A percentile compares a stretch with the other conserved stretches of the same genome.
phyloP scores from a whole-genome alignment of 257 asterid genomes.

The Fraxinus quadrangulata region DNA sequence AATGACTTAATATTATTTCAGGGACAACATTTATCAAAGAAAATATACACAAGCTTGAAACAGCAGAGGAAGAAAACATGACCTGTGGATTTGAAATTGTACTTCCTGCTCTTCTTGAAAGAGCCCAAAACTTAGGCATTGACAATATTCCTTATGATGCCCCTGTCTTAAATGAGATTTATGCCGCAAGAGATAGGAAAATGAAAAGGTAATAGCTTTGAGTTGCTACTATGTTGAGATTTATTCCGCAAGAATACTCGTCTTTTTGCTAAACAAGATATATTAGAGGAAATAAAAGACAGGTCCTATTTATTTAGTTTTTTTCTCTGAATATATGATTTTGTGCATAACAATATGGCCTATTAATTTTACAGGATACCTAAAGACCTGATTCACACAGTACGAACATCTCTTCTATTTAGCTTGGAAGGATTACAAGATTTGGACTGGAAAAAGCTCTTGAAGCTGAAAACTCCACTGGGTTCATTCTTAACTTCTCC shows the following conservation, averaged over 20 bases:
- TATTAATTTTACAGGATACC: slow-evolving; percentile 36
- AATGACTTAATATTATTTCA: not conserved
- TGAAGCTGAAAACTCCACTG: slow-evolving; percentile 38
- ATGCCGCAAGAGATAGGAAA: slow-evolving; percentile 26
- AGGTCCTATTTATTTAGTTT: not conserved
- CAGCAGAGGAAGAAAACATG: slow-evolving; percentile 5
- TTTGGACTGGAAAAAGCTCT: slow-evolving; percentile 45
- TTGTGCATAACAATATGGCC: not conserved
- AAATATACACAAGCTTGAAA: slow-evolving; percentile 15
- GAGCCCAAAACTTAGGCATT: slow-evolving; percentile 25
- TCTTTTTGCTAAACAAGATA: too few species aligned
- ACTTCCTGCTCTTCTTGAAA: slow-evolving; percentile 33
- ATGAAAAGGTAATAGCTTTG: slow-evolving; percentile 18
- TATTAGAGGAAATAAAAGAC: not conserved
- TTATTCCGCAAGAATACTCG: too few species aligned
- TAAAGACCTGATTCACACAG: slow-evolving; percentile 36
- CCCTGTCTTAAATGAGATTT: slow-evolving; percentile 18
- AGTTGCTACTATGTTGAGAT: not conserved
- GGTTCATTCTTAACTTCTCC: slow-evolving; percentile 48
- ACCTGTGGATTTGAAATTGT: slow-evolving; percentile 19
- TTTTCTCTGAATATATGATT: too few species aligned
- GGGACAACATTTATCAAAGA: slow-evolving; percentile 7
- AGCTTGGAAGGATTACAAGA: slow-evolving; percentile 49
- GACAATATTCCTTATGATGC: slow-evolving; percentile 34
- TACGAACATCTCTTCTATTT: slow-evolving; percentile 40